Conservation (phyloP, 202 grass and related monocot species). For the Eragrostis tef region DNA sequence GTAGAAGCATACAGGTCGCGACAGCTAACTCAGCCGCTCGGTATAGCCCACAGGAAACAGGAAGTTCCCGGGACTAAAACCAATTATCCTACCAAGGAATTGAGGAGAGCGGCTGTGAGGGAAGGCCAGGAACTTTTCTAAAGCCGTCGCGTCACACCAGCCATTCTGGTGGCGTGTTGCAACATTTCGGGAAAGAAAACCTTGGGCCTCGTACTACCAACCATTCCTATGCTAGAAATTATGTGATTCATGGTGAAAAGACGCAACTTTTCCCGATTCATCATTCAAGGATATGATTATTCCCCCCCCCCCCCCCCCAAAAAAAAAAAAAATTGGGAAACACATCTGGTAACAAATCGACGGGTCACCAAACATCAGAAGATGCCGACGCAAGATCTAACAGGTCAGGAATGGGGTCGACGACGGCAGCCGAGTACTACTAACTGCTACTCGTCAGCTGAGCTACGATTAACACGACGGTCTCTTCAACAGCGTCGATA, state of each 20-base stretch:
- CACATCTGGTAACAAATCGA: conserved; percentile 1
- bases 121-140: not conserved
- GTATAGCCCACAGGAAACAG: not conserved
- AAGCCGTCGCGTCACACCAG: not conserved
- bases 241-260: not conserved
- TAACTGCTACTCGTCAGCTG: not conserved
- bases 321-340: not conserved
- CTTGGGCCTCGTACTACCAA: not conserved
- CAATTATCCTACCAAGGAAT: too few relatives aligned
- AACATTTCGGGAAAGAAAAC: conserved; percentile 44
- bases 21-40: not conserved
- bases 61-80: too few relatives aligned
- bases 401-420: not conserved
- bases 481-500: not conserved
- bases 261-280: conserved; percentile 4
- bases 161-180: conserved; percentile 9
- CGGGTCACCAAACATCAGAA: not conserved
- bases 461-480: not conserved
- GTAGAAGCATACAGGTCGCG: not conserved
- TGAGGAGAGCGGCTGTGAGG: too few relatives aligned
- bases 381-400: conserved; percentile 32
- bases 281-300: not conserved
- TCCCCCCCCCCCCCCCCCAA: too few relatives aligned
- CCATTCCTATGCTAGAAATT: conserved; percentile 14
- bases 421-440: not conserved